phyloP scores from a whole-genome alignment of 2,329 filamentous ascomycete genomes.

The Setomelanomma holmii region DNA sequence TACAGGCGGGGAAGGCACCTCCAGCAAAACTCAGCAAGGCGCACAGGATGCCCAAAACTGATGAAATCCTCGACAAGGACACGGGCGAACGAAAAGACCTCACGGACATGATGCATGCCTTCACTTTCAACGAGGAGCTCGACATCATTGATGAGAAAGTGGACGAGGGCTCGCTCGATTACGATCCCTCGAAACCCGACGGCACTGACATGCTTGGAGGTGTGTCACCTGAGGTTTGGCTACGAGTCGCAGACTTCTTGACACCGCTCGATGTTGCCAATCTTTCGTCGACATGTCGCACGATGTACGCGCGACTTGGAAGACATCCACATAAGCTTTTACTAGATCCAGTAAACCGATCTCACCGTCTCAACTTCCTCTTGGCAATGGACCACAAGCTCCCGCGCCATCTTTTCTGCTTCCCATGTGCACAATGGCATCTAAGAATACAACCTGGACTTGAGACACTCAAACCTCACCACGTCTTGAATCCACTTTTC shows the following conservation, averaged over 20 bases:
- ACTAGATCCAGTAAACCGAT: slow-evolving; percentile 51
- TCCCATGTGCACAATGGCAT: slow-evolving; percentile 64
- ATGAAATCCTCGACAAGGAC: slow-evolving; percentile 38
- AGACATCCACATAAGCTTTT: slow-evolving; percentile 30
- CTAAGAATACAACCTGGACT: slow-evolving; percentile 59
- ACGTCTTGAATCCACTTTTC: slow-evolving; percentile 64
- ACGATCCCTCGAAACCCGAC: slow-evolving; percentile 31
- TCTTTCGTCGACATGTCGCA: slow-evolving; percentile 37
- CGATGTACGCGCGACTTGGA: slow-evolving; percentile 34
- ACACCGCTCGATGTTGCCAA: slow-evolving; percentile 38
- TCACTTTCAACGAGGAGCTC: slow-evolving; percentile 32
- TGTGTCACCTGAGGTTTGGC: slow-evolving; percentile 35
- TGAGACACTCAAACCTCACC: slow-evolving; percentile 62
- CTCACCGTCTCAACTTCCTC: slow-evolving; percentile 60
- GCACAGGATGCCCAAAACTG: slow-evolving; percentile 24
- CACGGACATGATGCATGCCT: slow-evolving; percentile 45
- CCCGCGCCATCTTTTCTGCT: slow-evolving; percentile 66
- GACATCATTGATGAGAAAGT: slow-evolving; percentile 30
- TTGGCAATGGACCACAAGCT: slow-evolving; percentile 58
- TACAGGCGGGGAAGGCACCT: slow-evolving; percentile 11
- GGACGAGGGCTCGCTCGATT: slow-evolving; percentile 19
- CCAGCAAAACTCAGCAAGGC: slow-evolving; percentile 31
- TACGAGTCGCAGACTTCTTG: slow-evolving; percentile 30
- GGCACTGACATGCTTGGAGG: slow-evolving; percentile 30
- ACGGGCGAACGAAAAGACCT: slow-evolving; percentile 41